Evolutionary conservation across 2,329 filamentous ascomycete genomes (phyloP), one percentile per base, ranked within the genome.

Genomic region (Fusarium cyanostomum): DNA sequence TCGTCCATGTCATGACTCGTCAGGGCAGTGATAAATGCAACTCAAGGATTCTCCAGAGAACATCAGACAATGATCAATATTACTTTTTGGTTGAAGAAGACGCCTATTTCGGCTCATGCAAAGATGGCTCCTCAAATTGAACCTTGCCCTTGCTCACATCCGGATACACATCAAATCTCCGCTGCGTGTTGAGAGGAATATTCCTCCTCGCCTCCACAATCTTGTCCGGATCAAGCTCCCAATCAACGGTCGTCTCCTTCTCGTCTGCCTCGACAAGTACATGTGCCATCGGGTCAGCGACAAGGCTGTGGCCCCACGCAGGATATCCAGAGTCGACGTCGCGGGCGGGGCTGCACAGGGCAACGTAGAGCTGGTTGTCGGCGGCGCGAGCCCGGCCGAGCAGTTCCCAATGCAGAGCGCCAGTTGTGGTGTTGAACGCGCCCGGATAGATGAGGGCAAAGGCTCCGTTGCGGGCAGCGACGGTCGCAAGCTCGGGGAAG

Each of bases 391-490:
- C 93, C 66, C 92, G 86, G 1, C 89, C 94, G 71, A 91, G 86
- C 66, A 99, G 80, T 56, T 88, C 85, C 95, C 95, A 99, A 78
- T 99, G 95, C 75, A 98, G 78, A 7, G 91, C 89, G 0, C 95
- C 95, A 0, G 95, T 99, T 1, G 93, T 97, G 59, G 91, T 82
- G 78, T 98, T 99, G 83, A 99, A 99, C 1, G 95, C 95, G n/a
- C 93, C 95, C 0, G 95, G 95, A 77, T 97, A 98, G 15, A 98
- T 75, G 51, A 98, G 86, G 41, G 92, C 84, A 76, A 99, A 99
- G 56, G 88, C 90, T n/a, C 90, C 93, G 67, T 88, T 88, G 28
- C 95, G 85, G 16, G 94, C 92, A 0, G 94, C 94, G 54, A 98
- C 89, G 74, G 87, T 95, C 4, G 93, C 95, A 10, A 97, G 83